Evolutionary conservation across 306 rosid genomes (phyloP), one percentile per base, ranked within the genome.

Genomic region (Parietaria judaica): DNA sequence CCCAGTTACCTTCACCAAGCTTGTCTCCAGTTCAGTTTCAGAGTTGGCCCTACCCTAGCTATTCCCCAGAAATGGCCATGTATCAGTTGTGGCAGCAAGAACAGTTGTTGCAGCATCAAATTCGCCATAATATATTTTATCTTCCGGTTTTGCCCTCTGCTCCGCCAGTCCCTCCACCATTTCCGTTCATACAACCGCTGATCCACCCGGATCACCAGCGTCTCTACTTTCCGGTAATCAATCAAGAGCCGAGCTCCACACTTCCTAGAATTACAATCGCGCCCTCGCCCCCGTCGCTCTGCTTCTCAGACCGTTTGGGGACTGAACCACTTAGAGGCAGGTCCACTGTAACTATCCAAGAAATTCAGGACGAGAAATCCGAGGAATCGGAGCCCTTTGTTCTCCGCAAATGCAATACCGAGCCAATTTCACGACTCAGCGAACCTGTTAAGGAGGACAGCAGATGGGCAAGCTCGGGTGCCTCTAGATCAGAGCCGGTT

Each of bases 61-160:
- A 77, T 74, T 72, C 79, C 3, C 83, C 86, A 16, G 83, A 83
- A 59, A 51, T 74, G 66, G 69, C 83, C 57, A 66, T 81, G 68
- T 83, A 86, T 67, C 88, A 86, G 63, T 68, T 86, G 51, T 89
- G 96, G 95, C 88, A 83, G 73, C 90, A 83, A 64, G 83, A 89
- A 45, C 83, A 83, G 71, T 61, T 86, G 37, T 15, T 78, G 44
- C 94, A 66, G 71, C 90, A 81, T 61, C 86, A 84, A 60, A 72
- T 70, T 63, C 70, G 36, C 71, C 55, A n/a, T n/a, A n/a, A n/a
- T n/a, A n/a, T 76, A 36, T 74, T 89, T 70, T 76, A 83, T 1
- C 70, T 86, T 60, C 71, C 95, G 58, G 44, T 83, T 79, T 73
- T 73, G 44, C 90, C 79, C 39, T 59, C 80, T 36, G 68, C 59